Evolutionary conservation across 768 basidiomycete genomes (phyloP).

Genomic region (Solioccasus polychromus): DNA sequence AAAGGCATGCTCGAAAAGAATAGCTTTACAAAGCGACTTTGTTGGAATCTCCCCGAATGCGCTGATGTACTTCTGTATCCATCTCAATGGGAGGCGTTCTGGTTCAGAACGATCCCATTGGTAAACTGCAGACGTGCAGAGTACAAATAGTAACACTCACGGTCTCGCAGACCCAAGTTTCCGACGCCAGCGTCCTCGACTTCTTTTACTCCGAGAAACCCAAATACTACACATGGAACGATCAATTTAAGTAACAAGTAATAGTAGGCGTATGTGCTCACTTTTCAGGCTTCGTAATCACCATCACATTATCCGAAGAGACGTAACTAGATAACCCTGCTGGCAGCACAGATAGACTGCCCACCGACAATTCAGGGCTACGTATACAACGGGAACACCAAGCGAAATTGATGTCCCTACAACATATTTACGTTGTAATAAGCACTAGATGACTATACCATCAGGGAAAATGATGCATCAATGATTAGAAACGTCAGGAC

Average conservation of each 20-base stretch:
- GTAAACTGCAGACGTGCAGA: too few relatives aligned
- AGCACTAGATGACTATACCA: too few relatives aligned
- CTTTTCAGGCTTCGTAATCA: constrained; percentile 7
- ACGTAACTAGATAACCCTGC: neutral
- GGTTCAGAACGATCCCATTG: too few relatives aligned
- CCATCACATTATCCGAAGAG: neutral
- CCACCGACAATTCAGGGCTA: constrained; percentile 42
- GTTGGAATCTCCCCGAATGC: constrained; percentile 58
- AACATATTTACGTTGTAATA: constrained; percentile 17
- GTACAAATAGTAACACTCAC: too few relatives aligned
- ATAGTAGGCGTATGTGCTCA: neutral
- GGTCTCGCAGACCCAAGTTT: constrained; percentile 52
- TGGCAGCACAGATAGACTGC: neutral
- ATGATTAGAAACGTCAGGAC: too few relatives aligned
- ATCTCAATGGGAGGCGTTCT: constrained; percentile 40
- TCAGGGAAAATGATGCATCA: too few relatives aligned
- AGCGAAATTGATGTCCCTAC: constrained; percentile 32
- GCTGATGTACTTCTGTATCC: constrained; percentile 58
- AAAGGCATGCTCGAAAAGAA: neutral
- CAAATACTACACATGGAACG: constrained; percentile 24
- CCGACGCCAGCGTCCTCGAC: constrained; percentile 38
- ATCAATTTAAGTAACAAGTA: neutral
- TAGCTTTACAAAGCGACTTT: constrained; percentile 31
- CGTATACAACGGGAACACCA: constrained; percentile 35
- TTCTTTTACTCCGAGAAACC: constrained; percentile 40